Evolutionary conservation across 2,329 filamentous ascomycete species (phyloP).

Genomic region (Alternaria arborescens): DNA sequence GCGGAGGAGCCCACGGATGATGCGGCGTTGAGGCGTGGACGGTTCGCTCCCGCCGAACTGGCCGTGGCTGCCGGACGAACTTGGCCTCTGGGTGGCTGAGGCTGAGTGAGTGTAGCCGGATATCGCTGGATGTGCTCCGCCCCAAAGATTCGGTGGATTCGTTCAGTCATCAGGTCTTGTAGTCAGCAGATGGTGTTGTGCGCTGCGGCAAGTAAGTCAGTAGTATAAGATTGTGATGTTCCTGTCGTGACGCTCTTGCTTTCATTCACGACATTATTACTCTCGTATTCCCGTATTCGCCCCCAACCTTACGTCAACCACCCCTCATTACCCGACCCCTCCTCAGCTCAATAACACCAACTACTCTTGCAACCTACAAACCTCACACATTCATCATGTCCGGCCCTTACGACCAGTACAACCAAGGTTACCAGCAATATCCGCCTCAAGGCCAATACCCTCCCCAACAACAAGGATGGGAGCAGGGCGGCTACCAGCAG

Average conservation of each 20-base stretch:
- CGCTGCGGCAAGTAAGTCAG: slow-evolving; percentile 27
- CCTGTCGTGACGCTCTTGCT: slow-evolving; percentile 18
- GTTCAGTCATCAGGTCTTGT: slow-evolving; percentile 37
- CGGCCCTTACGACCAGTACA: slow-evolving; percentile 60
- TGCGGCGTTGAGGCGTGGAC: slow-evolving; percentile 14
- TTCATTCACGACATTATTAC: slow-evolving; percentile 16
- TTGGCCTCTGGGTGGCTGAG: slow-evolving; percentile 32
- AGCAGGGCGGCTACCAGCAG: slow-evolving; percentile 43
- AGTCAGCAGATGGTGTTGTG: slow-evolving; percentile 35
- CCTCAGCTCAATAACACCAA: slow-evolving; percentile 9
- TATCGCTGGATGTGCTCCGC: slow-evolving; percentile 39
- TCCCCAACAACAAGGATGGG: slow-evolving; percentile 42
- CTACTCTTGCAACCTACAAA: slow-evolving; percentile 4
- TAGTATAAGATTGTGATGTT: slow-evolving; percentile 25
- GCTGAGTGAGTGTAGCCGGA: slow-evolving; percentile 46
- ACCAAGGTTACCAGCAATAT: slow-evolving; percentile 50
- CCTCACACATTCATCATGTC: slow-evolving; percentile 54
- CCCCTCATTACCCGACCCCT: slow-evolving; percentile 24
- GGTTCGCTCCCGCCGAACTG: slow-evolving; percentile 19
- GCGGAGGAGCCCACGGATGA: slow-evolving; percentile 12
- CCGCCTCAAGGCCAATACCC: slow-evolving; percentile 45
- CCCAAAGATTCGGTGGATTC: slow-evolving; percentile 28
- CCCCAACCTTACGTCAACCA: slow-evolving; percentile 24
- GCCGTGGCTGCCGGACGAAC: slow-evolving; percentile 30
- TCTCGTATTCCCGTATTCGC: slow-evolving; percentile 15